Conservation (phyloP, 306 rosid genomes). For the Dalbergia cultrata region DNA sequence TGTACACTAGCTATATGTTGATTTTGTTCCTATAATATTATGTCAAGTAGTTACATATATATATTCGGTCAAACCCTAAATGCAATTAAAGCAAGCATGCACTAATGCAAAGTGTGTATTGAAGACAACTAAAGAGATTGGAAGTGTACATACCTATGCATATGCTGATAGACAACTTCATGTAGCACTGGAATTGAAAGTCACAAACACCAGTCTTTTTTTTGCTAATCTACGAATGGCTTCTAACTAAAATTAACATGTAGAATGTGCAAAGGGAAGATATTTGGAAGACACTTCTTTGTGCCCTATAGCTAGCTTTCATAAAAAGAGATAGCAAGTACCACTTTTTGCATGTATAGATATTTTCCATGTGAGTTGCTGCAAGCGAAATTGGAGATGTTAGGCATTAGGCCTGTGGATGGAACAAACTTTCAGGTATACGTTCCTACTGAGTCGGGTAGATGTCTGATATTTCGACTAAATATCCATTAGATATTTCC, state of each 20-base stretch:
- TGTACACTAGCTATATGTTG: neutral
- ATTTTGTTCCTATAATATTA: neutral
- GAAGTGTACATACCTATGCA: slow-evolving; percentile 42
- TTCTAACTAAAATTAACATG: slow-evolving; percentile 49
- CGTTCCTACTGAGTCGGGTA: slow-evolving; percentile 62
- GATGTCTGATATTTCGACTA: slow-evolving; percentile 60
- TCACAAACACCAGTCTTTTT: slow-evolving; percentile 45
- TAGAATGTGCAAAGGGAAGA: slow-evolving; percentile 54
- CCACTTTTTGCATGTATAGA: slow-evolving; percentile 49
- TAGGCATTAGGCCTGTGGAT: slow-evolving; percentile 67
- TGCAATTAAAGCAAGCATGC: slow-evolving; percentile 17
- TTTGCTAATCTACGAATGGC: slow-evolving; percentile 33
- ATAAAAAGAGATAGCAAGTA: slow-evolving; percentile 45
- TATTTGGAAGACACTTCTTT: slow-evolving; percentile 44
- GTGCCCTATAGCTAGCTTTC: slow-evolving; percentile 54
- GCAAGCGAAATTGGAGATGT: slow-evolving; percentile 58
- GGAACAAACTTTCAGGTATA: slow-evolving; percentile 81
- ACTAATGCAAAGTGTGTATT: neutral
- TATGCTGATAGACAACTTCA: neutral
- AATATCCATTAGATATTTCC: slow-evolving; percentile 28
- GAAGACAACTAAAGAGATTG: slow-evolving; percentile 12
- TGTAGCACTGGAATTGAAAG: slow-evolving; percentile 33
- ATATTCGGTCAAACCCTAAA: slow-evolving; percentile 40
- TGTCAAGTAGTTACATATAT: neutral
- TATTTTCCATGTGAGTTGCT: slow-evolving; percentile 69